Evolutionary conservation across 306 rosid genomes (phyloP), one percentile per base, ranked within the genome.

Genomic region (Prunus davidiana): DNA sequence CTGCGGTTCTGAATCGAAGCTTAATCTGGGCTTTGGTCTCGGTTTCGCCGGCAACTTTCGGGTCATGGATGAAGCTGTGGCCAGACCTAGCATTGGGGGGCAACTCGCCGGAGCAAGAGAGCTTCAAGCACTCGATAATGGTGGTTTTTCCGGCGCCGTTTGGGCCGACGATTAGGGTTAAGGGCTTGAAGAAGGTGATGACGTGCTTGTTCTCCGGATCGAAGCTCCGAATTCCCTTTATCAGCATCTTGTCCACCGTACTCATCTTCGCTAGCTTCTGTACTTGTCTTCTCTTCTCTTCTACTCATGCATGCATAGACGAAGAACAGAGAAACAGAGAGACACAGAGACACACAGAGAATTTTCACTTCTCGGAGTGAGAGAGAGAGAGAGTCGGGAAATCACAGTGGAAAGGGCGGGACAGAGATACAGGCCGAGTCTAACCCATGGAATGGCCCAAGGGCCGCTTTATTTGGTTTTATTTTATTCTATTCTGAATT

Each of bases 141-240:
- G 98, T 95, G 24, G 98, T 95, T 73, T 94, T 95, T 5, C 98
- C 97, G 22, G 97, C 97, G 74, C 98, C 98, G 75, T 94, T 94
- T 72, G 93, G 96, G 34, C 98, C 98, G 73, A 95, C 98, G 67
- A 95, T 95, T 78, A 95, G 92, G 83, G 98, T 95, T 83, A 90
- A 81, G 56, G 98, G 98, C 76, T 67, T 92, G 92, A 95, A 95
- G 92, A 95, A 95, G 87, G 98, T 88, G 85, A 95, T 85, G 51
- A 95, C 98, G 84, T 89, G 84, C 82, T 85, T 90, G 87, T 95
- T 95, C 81, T 95, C 98, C 28, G 98, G 98, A 86, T 95, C 97
- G 79, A 95, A 95, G 81, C 98, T 95, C 83, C 98, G 88, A 72
- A 92, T 95, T 19, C 98, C 98, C 75, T 95, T 92, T 55, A 94